Evolutionary conservation across 2,329 filamentous ascomycete genomes (phyloP), one percentile per base, ranked within the genome.

Genomic region (Fusarium sp.): DNA sequence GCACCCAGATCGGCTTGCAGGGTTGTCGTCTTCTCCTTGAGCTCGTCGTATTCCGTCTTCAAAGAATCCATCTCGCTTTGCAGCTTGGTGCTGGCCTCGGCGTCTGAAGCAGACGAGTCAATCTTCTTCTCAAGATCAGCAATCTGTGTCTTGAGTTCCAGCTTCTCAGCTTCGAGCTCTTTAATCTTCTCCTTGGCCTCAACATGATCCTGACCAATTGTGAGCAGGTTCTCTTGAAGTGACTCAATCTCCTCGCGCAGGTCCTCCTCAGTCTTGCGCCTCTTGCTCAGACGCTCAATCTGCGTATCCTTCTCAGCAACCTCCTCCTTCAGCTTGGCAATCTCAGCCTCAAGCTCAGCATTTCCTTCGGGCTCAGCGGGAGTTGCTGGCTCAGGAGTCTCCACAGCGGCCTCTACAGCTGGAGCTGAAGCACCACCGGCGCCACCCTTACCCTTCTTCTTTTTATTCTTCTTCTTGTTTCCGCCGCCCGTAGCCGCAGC

Each of bases 231-330:
- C 63, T 97, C 94, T 57, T 92, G 90, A 68, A 98, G 85, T 7
- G 89, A 91, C 77, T 97, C 94, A 66, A 98, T 93, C 82, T 98
- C 95, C 77, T 97, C 95, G 32, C 90, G 88, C 47, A 97, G 85
- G 25, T 92, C 92, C 60, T 96, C 94, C 64, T 96, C 93, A 21
- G 91, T 93, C 78, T 91, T 90, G 52, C 94, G 86, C 80, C 92
- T 92, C 63, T 89, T 88, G 32, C 89, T 89, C 9, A 98, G 85
- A 19, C 87, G 88, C 60, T 94, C 90, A 59, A 98, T 95, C 43
- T 91, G 90, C 3, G 86, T 86, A 73, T 95, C 91, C 78, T 94
- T 95, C 43, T 89, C 85, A n/a, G 82, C 80, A 61, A 92, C 80
- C 72, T 90, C 84, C 42, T 86, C 83, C 74, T 86, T 87, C 23